These are phyloP conservation scores for Elaeagnus macrophylla DNA, from an alignment of 306 rosid species.

Conservation along the genomic window DNA sequence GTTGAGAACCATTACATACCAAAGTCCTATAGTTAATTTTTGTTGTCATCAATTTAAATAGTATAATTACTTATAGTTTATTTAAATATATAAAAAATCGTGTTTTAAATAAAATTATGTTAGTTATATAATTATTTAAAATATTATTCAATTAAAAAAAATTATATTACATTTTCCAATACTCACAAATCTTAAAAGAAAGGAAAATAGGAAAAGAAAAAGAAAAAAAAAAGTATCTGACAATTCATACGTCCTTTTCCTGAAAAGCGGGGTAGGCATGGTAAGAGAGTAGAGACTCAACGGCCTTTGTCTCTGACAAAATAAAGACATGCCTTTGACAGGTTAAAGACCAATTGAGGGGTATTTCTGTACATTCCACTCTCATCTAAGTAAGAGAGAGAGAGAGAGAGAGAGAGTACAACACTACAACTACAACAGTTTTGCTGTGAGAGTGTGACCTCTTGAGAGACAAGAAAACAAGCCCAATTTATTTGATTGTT, in stretches of 20 bases:
- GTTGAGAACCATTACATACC: too few species aligned
- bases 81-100: too few species aligned
- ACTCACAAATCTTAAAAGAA: too few species aligned
- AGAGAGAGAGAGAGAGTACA: slow-evolving; percentile 2
- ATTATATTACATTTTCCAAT: too few species aligned
- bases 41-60: too few species aligned
- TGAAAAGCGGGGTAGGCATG: slow-evolving; percentile 33
- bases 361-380: slow-evolving; percentile 24
- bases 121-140: too few species aligned
- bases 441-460: slow-evolving; percentile 21
- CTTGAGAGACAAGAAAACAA: slow-evolving; percentile 48
- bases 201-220: neutral
- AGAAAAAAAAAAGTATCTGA: neutral
- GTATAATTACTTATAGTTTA: too few species aligned
- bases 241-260: slow-evolving; percentile 7
- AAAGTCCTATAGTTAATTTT: too few species aligned
- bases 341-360: slow-evolving; percentile 22
- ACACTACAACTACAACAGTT: slow-evolving; percentile 2
- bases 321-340: slow-evolving; percentile 23
- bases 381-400: neutral
- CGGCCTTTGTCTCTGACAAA: slow-evolving; percentile 30
- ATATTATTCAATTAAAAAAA: too few species aligned
- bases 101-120: too few species aligned
- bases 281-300: neutral
- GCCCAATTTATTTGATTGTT: slow-evolving; percentile 32